A percentile compares a stretch with the other conserved stretches of the same genome.
Evolutionary conservation across 805 yeast species (phyloP).

Genomic region (Pichia phayaonensis): DNA sequence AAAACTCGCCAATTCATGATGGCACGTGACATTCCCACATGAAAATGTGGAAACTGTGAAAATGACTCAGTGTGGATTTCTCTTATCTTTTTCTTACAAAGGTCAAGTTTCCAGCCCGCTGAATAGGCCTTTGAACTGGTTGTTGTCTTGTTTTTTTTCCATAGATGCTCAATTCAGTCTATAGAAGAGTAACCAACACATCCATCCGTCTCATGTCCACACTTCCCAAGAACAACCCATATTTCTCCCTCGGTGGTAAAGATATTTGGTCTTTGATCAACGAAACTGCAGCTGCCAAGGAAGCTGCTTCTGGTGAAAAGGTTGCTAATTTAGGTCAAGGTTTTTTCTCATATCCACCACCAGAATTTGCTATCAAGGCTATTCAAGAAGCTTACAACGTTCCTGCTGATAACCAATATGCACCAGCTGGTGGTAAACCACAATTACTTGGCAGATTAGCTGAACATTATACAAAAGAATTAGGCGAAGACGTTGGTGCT

Average conservation of each 20-base stretch:
- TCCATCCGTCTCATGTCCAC: conserved; percentile 5
- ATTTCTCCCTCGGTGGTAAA: conserved; percentile 64
- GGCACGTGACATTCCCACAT: not conserved
- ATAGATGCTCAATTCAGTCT: not conserved
- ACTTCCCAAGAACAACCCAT: conserved; percentile 49
- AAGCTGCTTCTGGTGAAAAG: conserved; percentile 59
- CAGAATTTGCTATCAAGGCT: conserved; percentile 82
- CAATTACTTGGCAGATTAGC: conserved; percentile 63
- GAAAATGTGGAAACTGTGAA: not conserved
- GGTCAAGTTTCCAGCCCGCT: too few relatives aligned
- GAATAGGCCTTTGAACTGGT: too few relatives aligned
- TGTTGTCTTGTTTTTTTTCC: not conserved
- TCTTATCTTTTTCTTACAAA: not conserved
- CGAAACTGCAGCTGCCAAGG: conserved; percentile 87
- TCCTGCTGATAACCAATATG: conserved; percentile 82
- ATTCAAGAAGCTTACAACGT: conserved; percentile 66
- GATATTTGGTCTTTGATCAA: conserved; percentile 95
- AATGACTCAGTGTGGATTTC: not conserved
- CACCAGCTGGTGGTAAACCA: conserved; percentile 85
- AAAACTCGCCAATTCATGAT: not conserved
- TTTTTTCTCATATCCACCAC: conserved; percentile 93
- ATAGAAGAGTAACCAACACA: not conserved
- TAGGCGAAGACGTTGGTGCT: conserved; percentile 47
- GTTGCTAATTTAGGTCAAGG: conserved; percentile 94
- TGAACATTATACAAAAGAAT: conserved; percentile 61